Evolutionary conservation across 805 yeast genomes (phyloP), one percentile per base, ranked within the genome.

Genomic region (Yamadazyma nakazawae): DNA sequence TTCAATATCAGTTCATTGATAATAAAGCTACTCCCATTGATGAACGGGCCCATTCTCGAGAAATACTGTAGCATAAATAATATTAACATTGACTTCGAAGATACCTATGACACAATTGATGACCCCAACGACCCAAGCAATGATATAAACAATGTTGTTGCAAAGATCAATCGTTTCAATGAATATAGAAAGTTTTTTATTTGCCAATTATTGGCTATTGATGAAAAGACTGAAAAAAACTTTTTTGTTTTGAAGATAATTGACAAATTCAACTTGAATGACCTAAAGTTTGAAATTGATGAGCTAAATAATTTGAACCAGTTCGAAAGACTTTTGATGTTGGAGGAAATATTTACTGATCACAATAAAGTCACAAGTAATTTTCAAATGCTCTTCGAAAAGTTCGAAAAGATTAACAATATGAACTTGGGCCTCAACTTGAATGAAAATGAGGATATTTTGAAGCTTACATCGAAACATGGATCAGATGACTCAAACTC

Each of bases 1-100:
- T 52, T 64, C 43, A 64, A 66, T 48, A 43, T 67, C 26, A 62
- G 51, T 43, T 42, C 50, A n/a, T 63, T 68, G 2, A 61, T 68
- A 13, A 42, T 55, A 8, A 59, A 59, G 17, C 51, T 70, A 7
- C 45, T 72, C 1, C 70, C 74, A 0, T 48, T 53, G 21, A 47
- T 67, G 28, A 69, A 72, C 48, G 76, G 77, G 0, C 64, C 61
- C 1, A 51, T 63, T 9, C 56, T 72, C 24, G 74, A 72, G 47
- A 66, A 68, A 50, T 72, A 70, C 47, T 69, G 74, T 46, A 54
- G 54, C 18, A 62, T 71, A n/a, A 70, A 72, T 48, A 61, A 64
- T 35, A 59, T 72, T 12, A 60, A 63, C 37, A 35, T 69, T 13
- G 54, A 54, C 16, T 59, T 69, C 19, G 63, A 69, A 45, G 60